Conservation (phyloP, 768 basidiomycete species). For the Amanita jacksonii region DNA sequence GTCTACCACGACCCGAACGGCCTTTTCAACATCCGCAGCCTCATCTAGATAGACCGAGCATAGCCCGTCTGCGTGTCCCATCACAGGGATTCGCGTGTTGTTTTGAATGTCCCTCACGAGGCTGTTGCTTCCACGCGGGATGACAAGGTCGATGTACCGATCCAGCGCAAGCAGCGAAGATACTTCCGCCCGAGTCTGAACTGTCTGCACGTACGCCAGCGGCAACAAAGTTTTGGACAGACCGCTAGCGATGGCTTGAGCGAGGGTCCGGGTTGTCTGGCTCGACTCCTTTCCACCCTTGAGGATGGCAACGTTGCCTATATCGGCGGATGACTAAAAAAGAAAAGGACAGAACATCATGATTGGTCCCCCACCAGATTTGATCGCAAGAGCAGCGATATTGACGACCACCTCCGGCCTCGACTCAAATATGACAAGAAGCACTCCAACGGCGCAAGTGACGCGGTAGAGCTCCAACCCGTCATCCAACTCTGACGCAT, state of each 20-base stretch:
- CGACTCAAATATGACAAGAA: constrained; percentile 95
- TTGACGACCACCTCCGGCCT: constrained; percentile 97
- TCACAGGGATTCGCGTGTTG: constrained; percentile 87
- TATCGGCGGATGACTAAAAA: neutral
- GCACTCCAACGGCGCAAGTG: constrained; percentile 92
- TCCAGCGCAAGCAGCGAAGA: constrained; percentile 80
- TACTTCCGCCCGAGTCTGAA: constrained; percentile 88
- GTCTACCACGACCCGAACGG: constrained; percentile 74
- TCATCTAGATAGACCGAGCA: constrained; percentile 89
- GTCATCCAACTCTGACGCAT: constrained; percentile 86
- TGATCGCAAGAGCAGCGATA: constrained; percentile 92
- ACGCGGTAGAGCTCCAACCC: constrained; percentile 84
- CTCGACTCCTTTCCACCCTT: constrained; percentile 97
- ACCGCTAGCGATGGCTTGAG: constrained; percentile 71
- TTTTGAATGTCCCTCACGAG: constrained; percentile 87
- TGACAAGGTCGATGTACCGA: constrained; percentile 91
- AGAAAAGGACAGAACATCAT: neutral
- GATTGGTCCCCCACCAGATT: constrained; percentile 59
- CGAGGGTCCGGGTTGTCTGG: constrained; percentile 66
- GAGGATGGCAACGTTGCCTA: constrained; percentile 93
- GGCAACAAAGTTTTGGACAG: constrained; percentile 68
- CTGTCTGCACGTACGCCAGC: constrained; percentile 76
- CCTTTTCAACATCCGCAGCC: constrained; percentile 68
- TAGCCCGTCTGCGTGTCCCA: constrained; percentile 97
- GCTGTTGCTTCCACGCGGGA: constrained; percentile 89